These are phyloP conservation scores for Diatrype stigma DNA, from an alignment of 2,329 filamentous ascomycete species.

Conservation along the genomic window DNA sequence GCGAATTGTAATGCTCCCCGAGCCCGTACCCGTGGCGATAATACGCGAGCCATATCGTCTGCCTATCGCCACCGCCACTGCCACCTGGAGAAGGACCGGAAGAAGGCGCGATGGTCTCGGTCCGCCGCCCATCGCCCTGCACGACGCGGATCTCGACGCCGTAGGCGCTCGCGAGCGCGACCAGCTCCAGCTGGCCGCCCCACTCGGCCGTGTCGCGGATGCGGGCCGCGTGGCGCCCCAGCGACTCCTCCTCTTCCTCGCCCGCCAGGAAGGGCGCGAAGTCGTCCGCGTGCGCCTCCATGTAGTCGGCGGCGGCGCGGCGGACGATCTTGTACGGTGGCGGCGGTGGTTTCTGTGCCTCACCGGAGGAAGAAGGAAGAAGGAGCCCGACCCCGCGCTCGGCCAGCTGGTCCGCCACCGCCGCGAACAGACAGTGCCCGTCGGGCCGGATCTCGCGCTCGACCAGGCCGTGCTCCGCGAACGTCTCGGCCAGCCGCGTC, in stretches of 20 bases:
- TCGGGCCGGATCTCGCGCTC: constrained; percentile 84
- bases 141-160: constrained; percentile 78
- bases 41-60: constrained; percentile 85
- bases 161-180: constrained; percentile 78
- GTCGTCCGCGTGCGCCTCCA: constrained; percentile 68
- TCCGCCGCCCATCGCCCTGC: constrained; percentile 68
- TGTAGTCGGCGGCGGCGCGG: constrained; percentile 70
- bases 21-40: constrained; percentile 91
- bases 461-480: constrained; percentile 58
- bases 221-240: constrained; percentile 68
- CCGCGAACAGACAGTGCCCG: constrained; percentile 92
- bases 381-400: constrained; percentile 44
- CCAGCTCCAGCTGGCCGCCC: constrained; percentile 89
- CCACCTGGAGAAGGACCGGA: constrained; percentile 36
- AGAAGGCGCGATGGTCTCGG: constrained; percentile 66
- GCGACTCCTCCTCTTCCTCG: constrained; percentile 78
- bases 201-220: constrained; percentile 88
- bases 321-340: constrained; percentile 64
- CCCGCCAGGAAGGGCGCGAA: constrained; percentile 83
- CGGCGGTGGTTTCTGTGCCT: constrained; percentile 18
- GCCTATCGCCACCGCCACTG: constrained; percentile 33
- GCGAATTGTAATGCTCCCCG: constrained; percentile 95
- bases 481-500: constrained; percentile 63
- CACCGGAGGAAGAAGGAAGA: constrained; percentile 6
- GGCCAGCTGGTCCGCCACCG: constrained; percentile 78